Evolutionary conservation across 179 eudicot species (phyloP), one percentile per base, ranked within the genome.

Genomic region (Actinidia arguta): DNA sequence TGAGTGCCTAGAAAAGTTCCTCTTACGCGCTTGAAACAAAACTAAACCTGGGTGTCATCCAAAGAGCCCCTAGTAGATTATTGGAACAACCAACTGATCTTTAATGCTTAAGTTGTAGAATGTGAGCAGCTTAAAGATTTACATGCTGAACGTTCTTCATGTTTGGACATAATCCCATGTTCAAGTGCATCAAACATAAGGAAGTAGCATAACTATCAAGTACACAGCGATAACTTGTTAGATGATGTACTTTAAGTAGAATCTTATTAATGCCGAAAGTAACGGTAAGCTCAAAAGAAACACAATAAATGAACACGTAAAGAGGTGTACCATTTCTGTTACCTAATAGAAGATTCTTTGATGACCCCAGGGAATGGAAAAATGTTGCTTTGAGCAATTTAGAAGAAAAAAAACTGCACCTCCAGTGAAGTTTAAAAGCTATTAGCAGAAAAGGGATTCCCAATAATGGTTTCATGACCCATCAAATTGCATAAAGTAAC

Each of bases 391-490:
- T 36, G 9, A 48, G 52, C 51, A 36, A 76, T 58, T 56, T 20
- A 56, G 20, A 51, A 58, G n/a, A n/a, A 44, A 36, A 79, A 3
- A 10, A n/a, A n/a, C n/a, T 5, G 46, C 66, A 77, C 71, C 97
- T 88, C 83, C 3, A 76, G 82, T 20, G 92, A 81, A 90, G 86
- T 31, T 31, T 31, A 77, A 90, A 81, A 73, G 84, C 80, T 80
- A 75, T 68, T 89, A 80, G 94, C 82, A 94, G 82, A 78, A 83
- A n/a, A 87, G 96, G 98, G 25, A 93, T 78, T 71, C 82, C 83
- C 36, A 89, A 62, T 24, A 91, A 76, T 52, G 92, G 83, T 85
- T 87, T 91, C 31, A 88, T 36, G 67, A 95, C 88, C 98, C 94
- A 94, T 97, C 96, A 94, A 68, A 86, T 84, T 86, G 86, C 91